Percentiles rank a stretch among this genome's conserved stretches.
phyloP scores from a whole-genome alignment of 2,329 filamentous ascomycete species.

The Alternaria sp. region DNA sequence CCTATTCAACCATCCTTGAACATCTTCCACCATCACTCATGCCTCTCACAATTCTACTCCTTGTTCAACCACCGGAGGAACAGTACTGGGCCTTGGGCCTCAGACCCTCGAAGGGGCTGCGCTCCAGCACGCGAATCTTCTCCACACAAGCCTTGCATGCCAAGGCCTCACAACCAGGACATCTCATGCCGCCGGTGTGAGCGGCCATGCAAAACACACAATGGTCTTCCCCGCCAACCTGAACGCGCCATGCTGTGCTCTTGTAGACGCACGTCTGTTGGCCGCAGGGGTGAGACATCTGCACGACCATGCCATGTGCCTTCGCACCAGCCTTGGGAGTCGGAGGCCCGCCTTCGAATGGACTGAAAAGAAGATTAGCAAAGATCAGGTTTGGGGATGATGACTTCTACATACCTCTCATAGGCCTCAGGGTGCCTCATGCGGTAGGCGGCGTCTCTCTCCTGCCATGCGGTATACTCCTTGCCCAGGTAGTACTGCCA shows the following conservation, averaged over 20 bases:
- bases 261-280: constrained; percentile 4
- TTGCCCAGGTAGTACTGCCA: constrained; percentile 3
- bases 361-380: not conserved
- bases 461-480: constrained; percentile 11
- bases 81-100: not conserved
- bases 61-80: not conserved
- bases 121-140: constrained; percentile 1
- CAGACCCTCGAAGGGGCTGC: not conserved
- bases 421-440: constrained; percentile 9
- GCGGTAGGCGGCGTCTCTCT: not conserved
- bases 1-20: not conserved
- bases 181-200: not conserved
- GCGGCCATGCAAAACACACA: constrained; percentile 18
- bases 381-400: not conserved
- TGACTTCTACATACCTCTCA: not conserved
- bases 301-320: constrained; percentile 14
- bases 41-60: not conserved
- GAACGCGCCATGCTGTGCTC: constrained; percentile 1
- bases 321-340: not conserved
- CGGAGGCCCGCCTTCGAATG: not conserved
- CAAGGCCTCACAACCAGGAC: constrained; percentile 20
- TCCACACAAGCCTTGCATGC: constrained; percentile 16
- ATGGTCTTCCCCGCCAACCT: constrained; percentile 3
- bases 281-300: constrained; percentile 13
- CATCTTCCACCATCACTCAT: not conserved